Evolutionary conservation across 257 asterid genomes (phyloP).

Genomic region (Verbascum thapsus): DNA sequence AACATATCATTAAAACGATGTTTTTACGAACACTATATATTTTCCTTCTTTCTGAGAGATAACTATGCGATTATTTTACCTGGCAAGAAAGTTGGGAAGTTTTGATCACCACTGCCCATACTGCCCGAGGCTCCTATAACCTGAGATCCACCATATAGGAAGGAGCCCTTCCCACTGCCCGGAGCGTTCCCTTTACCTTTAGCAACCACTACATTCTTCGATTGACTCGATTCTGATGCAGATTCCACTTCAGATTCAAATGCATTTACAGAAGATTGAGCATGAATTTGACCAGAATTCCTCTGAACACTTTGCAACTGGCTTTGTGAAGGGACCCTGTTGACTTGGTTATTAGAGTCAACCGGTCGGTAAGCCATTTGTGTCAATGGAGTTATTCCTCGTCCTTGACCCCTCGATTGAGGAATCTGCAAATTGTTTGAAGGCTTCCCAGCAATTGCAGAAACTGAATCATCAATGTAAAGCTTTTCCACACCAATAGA

Average conservation of each 20-base stretch:
- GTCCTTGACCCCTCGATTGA: slow-evolving; percentile 78
- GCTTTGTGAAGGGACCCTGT: slow-evolving; percentile 50
- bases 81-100: slow-evolving; percentile 88
- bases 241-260: slow-evolving; percentile 61
- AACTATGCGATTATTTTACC: slow-evolving; percentile 41
- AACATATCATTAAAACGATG: background rate
- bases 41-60: background rate
- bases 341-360: slow-evolving; percentile 53
- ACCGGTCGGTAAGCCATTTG: slow-evolving; percentile 70
- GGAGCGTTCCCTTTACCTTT: slow-evolving; percentile 70
- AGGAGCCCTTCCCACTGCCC: slow-evolving; percentile 67
- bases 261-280: slow-evolving; percentile 54
- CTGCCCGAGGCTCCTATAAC: slow-evolving; percentile 69
- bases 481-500: slow-evolving; percentile 60
- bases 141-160: slow-evolving; percentile 77
- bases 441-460: too few species aligned
- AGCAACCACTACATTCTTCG: slow-evolving; percentile 60
- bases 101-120: slow-evolving; percentile 70
- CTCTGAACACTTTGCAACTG: slow-evolving; percentile 54
- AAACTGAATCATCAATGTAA: slow-evolving; percentile 53
- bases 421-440: slow-evolving; percentile 54
- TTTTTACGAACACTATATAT: background rate
- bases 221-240: slow-evolving; percentile 52
- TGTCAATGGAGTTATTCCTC: slow-evolving; percentile 53
- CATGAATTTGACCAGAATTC: slow-evolving; percentile 54